These are phyloP conservation scores for Theobroma cacao DNA, from an alignment of 345 rosid species.

Conservation along the genomic window DNA sequence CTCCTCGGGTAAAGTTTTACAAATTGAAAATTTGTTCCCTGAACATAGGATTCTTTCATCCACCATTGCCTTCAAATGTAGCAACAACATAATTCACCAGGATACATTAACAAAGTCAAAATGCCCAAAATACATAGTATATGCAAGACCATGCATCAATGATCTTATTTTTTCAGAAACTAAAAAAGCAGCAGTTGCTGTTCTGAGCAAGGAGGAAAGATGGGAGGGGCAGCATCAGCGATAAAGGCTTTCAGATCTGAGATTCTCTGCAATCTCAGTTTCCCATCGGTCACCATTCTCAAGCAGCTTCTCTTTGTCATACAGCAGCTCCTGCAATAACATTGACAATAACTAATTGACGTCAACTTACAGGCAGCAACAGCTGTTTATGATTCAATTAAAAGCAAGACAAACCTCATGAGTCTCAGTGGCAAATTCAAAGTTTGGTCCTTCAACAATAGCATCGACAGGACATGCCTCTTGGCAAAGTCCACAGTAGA, in stretches of 20 bases:
- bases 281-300: constrained; percentile 99
- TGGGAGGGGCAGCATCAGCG: constrained; percentile 42
- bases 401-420: constrained; percentile 55
- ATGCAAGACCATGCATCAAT: constrained; percentile 20
- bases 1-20: background rate
- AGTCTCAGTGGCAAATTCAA: constrained; percentile 94
- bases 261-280: constrained; percentile 96
- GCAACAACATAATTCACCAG: constrained; percentile 11
- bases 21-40: background rate
- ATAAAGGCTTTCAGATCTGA: constrained; percentile 91
- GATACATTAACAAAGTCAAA: background rate
- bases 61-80: constrained; percentile 1
- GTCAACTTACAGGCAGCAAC: background rate
- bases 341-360: background rate
- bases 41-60: background rate
- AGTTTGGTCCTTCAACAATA: constrained; percentile 96
- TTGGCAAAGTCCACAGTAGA: constrained; percentile 98
- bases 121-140: constrained; percentile 7
- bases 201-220: background rate
- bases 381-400: background rate
- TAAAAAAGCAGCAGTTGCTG: background rate
- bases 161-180: constrained; percentile 26
- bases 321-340: constrained; percentile 72
- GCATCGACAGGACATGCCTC: constrained; percentile 99
- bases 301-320: constrained; percentile 94